A percentile compares a stretch with the other conserved stretches of the same genome.
Conservation (phyloP, 192 early-diverging fungal genomes). For the Backusella westeae region DNA sequence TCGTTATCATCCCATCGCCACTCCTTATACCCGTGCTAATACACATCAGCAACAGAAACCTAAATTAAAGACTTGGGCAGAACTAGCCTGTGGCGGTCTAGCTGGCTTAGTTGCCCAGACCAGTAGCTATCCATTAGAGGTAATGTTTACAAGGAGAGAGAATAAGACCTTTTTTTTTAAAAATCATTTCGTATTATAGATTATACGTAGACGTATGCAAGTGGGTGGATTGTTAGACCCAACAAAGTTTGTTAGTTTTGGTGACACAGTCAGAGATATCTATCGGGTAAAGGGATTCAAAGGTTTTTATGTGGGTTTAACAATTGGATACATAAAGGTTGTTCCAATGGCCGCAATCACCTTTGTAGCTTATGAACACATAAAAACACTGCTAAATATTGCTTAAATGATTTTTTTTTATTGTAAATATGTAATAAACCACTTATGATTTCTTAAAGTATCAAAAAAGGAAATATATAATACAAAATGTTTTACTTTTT, state of each 20-base stretch:
- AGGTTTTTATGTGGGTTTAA: slow-evolving; percentile 97
- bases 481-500: neutral
- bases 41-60: slow-evolving; percentile 10
- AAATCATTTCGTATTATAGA: slow-evolving; percentile 21
- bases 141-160: neutral
- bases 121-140: slow-evolving; percentile 86
- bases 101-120: slow-evolving; percentile 88
- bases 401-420: slow-evolving; percentile 26
- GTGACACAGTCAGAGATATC: slow-evolving; percentile 61
- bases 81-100: slow-evolving; percentile 77
- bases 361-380: slow-evolving; percentile 83
- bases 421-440: neutral
- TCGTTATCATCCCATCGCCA: slow-evolving; percentile 43
- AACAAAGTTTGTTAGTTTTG: slow-evolving; percentile 47
- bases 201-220: slow-evolving; percentile 85
- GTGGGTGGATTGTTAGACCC: slow-evolving; percentile 66
- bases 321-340: slow-evolving; percentile 96
- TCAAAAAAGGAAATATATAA: neutral
- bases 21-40: slow-evolving; percentile 34
- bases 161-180: no score
- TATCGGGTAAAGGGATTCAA: slow-evolving; percentile 63
- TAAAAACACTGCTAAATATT: slow-evolving; percentile 63
- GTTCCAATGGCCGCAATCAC: slow-evolving; percentile 89
- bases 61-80: slow-evolving; percentile 68
- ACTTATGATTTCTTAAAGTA: neutral